A percentile compares a stretch with the other conserved stretches of the same genome.
Evolutionary conservation across 768 basidiomycete species (phyloP).

Genomic region (Clavaria fumosa): DNA sequence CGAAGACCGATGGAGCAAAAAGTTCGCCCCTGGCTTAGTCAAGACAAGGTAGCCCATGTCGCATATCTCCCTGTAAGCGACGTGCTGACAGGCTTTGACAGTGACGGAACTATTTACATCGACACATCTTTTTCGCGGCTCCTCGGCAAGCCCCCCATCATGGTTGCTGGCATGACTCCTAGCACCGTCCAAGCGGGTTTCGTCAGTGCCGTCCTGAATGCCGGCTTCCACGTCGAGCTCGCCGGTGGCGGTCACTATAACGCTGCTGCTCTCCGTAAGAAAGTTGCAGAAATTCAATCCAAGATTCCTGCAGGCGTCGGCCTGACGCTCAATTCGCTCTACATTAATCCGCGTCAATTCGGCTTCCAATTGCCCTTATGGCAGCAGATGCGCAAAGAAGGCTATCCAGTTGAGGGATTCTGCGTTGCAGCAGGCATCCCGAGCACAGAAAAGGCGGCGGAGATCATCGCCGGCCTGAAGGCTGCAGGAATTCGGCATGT

Average conservation of each 20-base stretch:
- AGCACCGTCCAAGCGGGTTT: slow-evolving; percentile 93
- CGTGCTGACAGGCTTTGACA: slow-evolving; percentile 18
- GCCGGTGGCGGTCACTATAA: slow-evolving; percentile 99
- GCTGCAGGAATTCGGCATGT: slow-evolving; percentile 87
- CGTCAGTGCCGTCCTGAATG: slow-evolving; percentile 81
- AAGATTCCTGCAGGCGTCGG: slow-evolving; percentile 81
- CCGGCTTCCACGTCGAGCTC: slow-evolving; percentile 92
- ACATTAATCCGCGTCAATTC: slow-evolving; percentile 97
- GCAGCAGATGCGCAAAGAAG: slow-evolving; percentile 95
- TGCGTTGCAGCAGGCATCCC: slow-evolving; percentile 98
- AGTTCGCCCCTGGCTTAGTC: slow-evolving; percentile 70
- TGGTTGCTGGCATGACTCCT: slow-evolving; percentile 99
- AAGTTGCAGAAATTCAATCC: slow-evolving; percentile 84
- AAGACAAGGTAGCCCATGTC: slow-evolving; percentile 62
- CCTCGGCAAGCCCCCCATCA: slow-evolving; percentile 91
- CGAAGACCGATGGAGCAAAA: slow-evolving; percentile 88
- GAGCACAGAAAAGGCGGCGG: slow-evolving; percentile 89
- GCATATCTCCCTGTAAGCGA: slow-evolving; percentile 4
- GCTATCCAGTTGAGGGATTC: slow-evolving; percentile 94
- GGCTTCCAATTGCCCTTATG: slow-evolving; percentile 94
- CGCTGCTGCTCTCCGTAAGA: slow-evolving; percentile 70
- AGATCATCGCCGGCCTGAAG: slow-evolving; percentile 79
- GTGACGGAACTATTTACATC: slow-evolving; percentile 82
- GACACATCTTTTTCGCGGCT: slow-evolving; percentile 96
- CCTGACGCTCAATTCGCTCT: slow-evolving; percentile 85